Evolutionary conservation across 805 yeast species (phyloP), one percentile per base, ranked within the genome.

Genomic region (Pichia eremophila): DNA sequence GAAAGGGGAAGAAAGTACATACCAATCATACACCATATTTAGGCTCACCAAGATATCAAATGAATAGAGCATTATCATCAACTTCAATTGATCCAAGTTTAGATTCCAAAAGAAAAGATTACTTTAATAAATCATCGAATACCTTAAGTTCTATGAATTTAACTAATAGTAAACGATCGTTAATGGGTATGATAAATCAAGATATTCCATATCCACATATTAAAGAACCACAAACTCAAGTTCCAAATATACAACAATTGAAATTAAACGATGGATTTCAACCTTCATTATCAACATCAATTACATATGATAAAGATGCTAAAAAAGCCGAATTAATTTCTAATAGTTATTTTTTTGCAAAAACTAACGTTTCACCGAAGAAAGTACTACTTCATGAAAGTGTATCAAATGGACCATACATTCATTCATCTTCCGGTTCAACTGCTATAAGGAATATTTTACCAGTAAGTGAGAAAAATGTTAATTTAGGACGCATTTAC

Each of bases 391-490:
- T 44, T 17, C 25, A 28, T 8, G 44, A 47, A 31, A 11, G 25
- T 5, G 11, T 15, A 0, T 37, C 39, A 2, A 34, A 28, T 5
- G 46, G 18, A 4, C 42, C 62, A 1, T 43, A 51, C 10, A 47
- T 67, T 18, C 70, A 67, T 45, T 45, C 50, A 1, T 40, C 46
- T n/a, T 48, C 53, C 6, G 59, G 63, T 6, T 51, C 60, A 40
- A 51, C 45, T 17, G 54, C 51, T 4, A 55, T 63, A 22, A 69
- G 68, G 4, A 52, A 59, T 6, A 38, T 67, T n/a, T 54, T 56
- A 19, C 71, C 72, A 1, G 56, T 68, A 38, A 59, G 67, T 15
- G 62, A 57, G 29, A 59, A 64, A 41, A 57, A 66, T 41, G 46
- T 67, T 10, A 49, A 47, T 14, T 49, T 69, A 12, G 72, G 72